Evolutionary conservation across 2,329 filamentous ascomycete species (phyloP).

Genomic region (Aspergillus unguis): DNA sequence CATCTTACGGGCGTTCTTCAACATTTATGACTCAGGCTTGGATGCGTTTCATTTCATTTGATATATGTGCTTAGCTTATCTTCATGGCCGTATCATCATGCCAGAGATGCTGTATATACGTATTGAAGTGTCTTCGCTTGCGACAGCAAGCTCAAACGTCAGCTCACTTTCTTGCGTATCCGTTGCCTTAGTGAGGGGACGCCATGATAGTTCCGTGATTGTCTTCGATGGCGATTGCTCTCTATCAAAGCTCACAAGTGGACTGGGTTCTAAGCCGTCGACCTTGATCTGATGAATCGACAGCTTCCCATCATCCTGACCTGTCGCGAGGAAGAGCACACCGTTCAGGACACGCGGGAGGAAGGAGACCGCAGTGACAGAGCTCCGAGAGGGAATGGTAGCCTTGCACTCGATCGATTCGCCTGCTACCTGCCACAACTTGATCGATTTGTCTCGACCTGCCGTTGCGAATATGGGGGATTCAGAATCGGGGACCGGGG

Average conservation of each 20-base stretch:
- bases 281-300: slow-evolving; percentile 40
- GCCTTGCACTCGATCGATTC: slow-evolving; percentile 51
- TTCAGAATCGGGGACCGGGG: slow-evolving; percentile 46
- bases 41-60: neutral
- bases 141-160: slow-evolving; percentile 40
- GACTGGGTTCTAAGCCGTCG: slow-evolving; percentile 29
- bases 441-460: slow-evolving; percentile 81
- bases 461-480: slow-evolving; percentile 72
- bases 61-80: slow-evolving; percentile 17
- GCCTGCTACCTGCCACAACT: slow-evolving; percentile 58
- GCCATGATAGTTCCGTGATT: slow-evolving; percentile 67
- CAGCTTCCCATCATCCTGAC: slow-evolving; percentile 48
- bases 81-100: slow-evolving; percentile 24
- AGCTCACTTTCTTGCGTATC: slow-evolving; percentile 13
- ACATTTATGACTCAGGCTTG: neutral
- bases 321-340: slow-evolving; percentile 42
- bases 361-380: slow-evolving; percentile 72
- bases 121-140: slow-evolving; percentile 46
- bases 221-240: slow-evolving; percentile 58
- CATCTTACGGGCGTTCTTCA: neutral
- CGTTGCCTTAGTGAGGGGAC: slow-evolving; percentile 42
- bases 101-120: slow-evolving; percentile 39
- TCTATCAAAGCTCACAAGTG: slow-evolving; percentile 32
- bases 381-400: slow-evolving; percentile 53
- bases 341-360: slow-evolving; percentile 34